Evolutionary conservation across 805 yeast genomes (phyloP).

Genomic region (Kurtzmaniella cleridarum): DNA sequence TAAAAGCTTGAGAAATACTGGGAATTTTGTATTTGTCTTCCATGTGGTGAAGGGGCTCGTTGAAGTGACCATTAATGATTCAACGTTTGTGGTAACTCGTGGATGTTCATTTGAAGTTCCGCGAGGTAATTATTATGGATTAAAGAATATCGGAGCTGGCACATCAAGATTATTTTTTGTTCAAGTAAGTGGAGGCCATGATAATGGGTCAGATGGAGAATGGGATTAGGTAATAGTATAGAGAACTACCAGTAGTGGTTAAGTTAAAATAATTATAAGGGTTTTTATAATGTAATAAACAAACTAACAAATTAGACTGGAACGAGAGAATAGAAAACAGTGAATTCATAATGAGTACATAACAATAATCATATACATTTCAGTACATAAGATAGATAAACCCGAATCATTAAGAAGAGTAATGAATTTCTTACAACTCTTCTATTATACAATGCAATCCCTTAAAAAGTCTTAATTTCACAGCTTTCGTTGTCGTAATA

Average conservation of each 20-base stretch:
- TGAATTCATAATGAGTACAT: too few relatives aligned
- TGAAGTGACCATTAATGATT: constrained; percentile 60
- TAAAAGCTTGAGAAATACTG: constrained; percentile 57
- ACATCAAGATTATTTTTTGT: constrained; percentile 69
- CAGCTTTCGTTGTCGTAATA: constrained; percentile 63
- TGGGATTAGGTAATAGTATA: not conserved
- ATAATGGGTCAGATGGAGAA: not conserved
- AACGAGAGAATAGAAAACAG: too few relatives aligned
- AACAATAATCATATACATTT: too few relatives aligned
- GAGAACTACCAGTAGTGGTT: not conserved
- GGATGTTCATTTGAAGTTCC: constrained; percentile 86
- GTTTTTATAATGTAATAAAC: too few relatives aligned
- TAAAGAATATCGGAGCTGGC: constrained; percentile 55
- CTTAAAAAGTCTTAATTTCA: constrained; percentile 19
- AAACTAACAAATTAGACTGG: too few relatives aligned
- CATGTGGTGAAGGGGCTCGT: constrained; percentile 67
- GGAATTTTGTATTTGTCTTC: constrained; percentile 66
- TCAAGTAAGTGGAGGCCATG: constrained; percentile 33
- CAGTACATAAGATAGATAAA: too few relatives aligned
- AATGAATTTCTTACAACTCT: too few relatives aligned
- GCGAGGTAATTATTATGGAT: constrained; percentile 64
- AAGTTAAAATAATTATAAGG: too few relatives aligned
- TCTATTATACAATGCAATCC: too few relatives aligned
- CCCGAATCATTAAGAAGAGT: too few relatives aligned
- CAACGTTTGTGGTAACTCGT: constrained; percentile 52